Conservation (phyloP, 1,284 basidiomycete genomes). For the Ustilago sp. region DNA sequence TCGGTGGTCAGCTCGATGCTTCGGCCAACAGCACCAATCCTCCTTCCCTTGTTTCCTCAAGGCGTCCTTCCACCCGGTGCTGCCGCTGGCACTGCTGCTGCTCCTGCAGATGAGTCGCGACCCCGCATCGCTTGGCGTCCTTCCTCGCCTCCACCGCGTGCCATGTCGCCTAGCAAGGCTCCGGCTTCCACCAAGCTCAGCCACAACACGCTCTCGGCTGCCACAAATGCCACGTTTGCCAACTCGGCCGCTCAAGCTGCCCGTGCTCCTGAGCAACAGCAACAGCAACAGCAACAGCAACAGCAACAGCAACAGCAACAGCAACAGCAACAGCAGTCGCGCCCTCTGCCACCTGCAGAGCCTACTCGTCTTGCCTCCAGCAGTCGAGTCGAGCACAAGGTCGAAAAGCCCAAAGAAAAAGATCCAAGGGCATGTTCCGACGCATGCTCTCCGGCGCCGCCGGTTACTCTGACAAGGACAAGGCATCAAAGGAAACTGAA, state of each 20-base stretch:
- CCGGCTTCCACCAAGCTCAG: constrained; percentile 51
- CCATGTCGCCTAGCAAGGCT: constrained; percentile 58
- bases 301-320: too few species aligned
- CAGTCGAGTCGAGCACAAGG: constrained; percentile 17
- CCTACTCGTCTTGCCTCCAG: constrained; percentile 22
- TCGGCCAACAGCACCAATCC: constrained; percentile 32
- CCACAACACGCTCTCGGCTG: constrained; percentile 35
- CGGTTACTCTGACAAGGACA: constrained; percentile 39
- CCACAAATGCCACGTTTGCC: constrained; percentile 22
- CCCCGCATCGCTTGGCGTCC: constrained; percentile 27
- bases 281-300: too few species aligned
- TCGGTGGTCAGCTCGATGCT: constrained; percentile 24
- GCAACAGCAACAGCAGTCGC: too few species aligned
- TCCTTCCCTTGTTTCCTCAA: constrained; percentile 29
- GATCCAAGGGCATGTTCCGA: constrained; percentile 61
- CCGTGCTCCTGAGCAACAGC: constrained; percentile 1
- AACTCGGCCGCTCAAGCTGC: constrained; percentile 2
- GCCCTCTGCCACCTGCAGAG: constrained; percentile 21
- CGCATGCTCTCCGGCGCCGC: constrained; percentile 62
- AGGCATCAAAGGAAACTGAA: constrained; percentile 7
- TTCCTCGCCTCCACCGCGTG: constrained; percentile 55
- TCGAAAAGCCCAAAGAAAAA: constrained; percentile 56
- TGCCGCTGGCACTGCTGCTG: constrained; percentile 15
- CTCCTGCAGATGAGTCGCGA: constrained; percentile 9
- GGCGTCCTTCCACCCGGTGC: constrained; percentile 42